Base-by-base conservation (phyloP, 2,329 filamentous ascomycete species). In the Tricladium varicosporioides region DNA sequence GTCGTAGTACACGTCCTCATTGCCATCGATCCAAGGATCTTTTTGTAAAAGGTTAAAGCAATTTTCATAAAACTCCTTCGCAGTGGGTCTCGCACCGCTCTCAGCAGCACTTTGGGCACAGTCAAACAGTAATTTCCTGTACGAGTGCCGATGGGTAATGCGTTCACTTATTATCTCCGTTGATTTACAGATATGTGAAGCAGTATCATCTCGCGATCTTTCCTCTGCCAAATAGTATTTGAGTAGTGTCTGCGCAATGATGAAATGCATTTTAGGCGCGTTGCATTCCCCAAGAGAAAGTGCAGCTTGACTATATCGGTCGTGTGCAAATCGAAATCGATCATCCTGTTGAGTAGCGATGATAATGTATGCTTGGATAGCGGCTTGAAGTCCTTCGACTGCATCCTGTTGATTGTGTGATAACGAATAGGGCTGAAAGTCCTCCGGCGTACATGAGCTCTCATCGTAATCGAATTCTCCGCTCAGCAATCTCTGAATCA, bases 271-370 rank as follows among this genome's bases (percentile, higher is more conserved):
- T 65, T 89, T 88, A 16, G 82, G 77, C 18, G 82, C 76, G 54
- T 88, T 85, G 67, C 83, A 85, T 68, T 92, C 86, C 60, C 82
- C 84, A 51, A 96, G 76, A 5, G 83, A 80, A 13, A 82, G 78
- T 5, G 91, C 86, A 14, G 90, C 91, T 69, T 89, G 85, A 51
- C 92, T 81, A 67, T 95, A 95, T 52, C 92, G 84, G 71, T 97
- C 92, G 71, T 97, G 92, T 33, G 87, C 86, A 70, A 97, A 97
- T 33, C 86, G 85, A 71, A 96, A 97, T 43, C 86, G 82, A 71
- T 96, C 91, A 67, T 97, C 93, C 1, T 86, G 86, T 60, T 94
- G 90, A 16, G 88, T 90, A 0, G 90, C 83, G 54, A 93, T 84
- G 43, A 97, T 79, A 52, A 97, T 85, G 67, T 89, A 96, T 3